Percentiles rank a stretch among this genome's conserved stretches.
These are phyloP conservation scores for Avena insularis DNA, from an alignment of 176 grass and related monocot species.

Conservation along the genomic window DNA sequence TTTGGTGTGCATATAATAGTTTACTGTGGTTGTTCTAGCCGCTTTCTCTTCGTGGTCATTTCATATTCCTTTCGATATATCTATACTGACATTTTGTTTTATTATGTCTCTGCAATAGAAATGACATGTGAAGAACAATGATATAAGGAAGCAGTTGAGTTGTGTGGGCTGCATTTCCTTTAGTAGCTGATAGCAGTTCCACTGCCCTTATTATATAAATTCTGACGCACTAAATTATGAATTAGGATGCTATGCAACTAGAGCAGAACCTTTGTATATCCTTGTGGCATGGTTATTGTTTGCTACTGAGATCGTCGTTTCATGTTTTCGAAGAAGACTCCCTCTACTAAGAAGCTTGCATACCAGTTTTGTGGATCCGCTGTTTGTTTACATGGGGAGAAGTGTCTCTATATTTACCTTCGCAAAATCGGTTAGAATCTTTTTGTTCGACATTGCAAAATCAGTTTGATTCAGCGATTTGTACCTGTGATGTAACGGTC, in stretches of 20 bases:
- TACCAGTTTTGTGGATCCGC: too few relatives aligned
- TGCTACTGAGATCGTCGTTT: too few relatives aligned
- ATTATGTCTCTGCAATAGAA: too few relatives aligned
- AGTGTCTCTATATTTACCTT: too few relatives aligned
- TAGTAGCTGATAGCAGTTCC: neutral
- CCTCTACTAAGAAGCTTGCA: neutral
- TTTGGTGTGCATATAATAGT: neutral
- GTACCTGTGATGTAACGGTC: too few relatives aligned
- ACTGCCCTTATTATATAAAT: neutral
- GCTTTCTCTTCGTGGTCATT: neutral
- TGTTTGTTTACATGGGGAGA: too few relatives aligned
- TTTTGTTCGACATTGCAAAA: too few relatives aligned
- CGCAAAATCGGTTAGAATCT: too few relatives aligned
- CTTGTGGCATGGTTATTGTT: too few relatives aligned
- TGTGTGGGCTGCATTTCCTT: neutral
- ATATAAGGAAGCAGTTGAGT: neutral
- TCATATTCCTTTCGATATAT: neutral
- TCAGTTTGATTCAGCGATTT: too few relatives aligned
- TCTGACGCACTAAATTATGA: neutral
- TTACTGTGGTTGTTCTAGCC: neutral
- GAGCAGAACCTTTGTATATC: neutral
- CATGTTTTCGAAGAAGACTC: too few relatives aligned
- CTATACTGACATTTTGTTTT: neutral
- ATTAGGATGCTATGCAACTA: neutral
- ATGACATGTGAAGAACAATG: neutral